Evolutionary conservation across 768 basidiomycete species (phyloP), one percentile per base, ranked within the genome.

Genomic region (Suillus subluteus): DNA sequence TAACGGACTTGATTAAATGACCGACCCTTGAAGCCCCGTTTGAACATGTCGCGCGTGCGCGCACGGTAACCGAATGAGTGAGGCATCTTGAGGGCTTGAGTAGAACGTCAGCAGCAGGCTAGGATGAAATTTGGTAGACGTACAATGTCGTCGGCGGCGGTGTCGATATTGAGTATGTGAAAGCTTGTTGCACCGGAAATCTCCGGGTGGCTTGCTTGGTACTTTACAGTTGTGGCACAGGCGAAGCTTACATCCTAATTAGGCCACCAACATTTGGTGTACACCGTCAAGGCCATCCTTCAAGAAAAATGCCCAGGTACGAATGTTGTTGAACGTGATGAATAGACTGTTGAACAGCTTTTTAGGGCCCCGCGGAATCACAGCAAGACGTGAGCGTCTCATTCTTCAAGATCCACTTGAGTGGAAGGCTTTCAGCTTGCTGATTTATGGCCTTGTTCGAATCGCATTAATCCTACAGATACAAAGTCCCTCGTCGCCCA

Each of bases 21-120:
- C 86, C 74, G 81, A 96, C 96, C 89, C 88, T 97, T 97, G 91
- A 99, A 98, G 77, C 90, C 92, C 85, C 93, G 87, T 89, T 94
- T 96, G 93, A 99, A 99, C 96, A 99, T 98, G 85, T 96, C 86
- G 90, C 97, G 96, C 91, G 97, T 99, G 75, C 97, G 96, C 92
- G 97, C 97, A 80, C 97, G 91, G 87, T 96, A 94, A 94, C 97
- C 97, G 88, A 91, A 99, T 66, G 97, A 98, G 94, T 98, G 95
- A 86, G 97, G 97, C 97, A 99, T 98, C 80, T 90, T 89, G 88
- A 86, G 79, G 84, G 71, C 85, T 90, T 74, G 41, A 62, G 3
- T 46, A 64, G 55, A 63, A 56, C 40, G 62, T 67, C 50, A 70
- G 63, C 15, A 30, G 26, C 63, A 67, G 62, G 67, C 71, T 67